A percentile compares a stretch with the other conserved stretches of the same genome.
These are phyloP conservation scores for Xanthoceras sorbifolium DNA, from an alignment of 345 rosid genomes.

Conservation along the genomic window DNA sequence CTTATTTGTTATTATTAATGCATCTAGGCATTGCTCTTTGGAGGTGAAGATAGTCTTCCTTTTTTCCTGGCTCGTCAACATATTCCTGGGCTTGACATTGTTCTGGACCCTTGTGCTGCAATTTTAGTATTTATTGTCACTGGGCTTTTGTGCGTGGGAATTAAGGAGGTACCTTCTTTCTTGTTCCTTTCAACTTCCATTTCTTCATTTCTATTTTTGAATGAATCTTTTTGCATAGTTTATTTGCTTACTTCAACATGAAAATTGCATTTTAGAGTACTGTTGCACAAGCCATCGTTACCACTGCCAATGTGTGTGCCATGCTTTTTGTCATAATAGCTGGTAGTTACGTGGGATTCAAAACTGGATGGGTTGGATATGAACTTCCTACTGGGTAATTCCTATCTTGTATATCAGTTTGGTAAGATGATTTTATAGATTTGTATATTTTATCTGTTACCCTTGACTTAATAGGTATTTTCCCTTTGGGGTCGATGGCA, in stretches of 20 bases:
- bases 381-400: constrained; percentile 89
- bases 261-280: constrained; percentile 68
- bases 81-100: constrained; percentile 79
- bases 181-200: constrained; percentile 13
- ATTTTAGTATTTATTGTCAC: constrained; percentile 73
- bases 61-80: constrained; percentile 71
- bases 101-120: constrained; percentile 94
- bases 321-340: constrained; percentile 83
- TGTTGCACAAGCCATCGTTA: constrained; percentile 77
- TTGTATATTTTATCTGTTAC: constrained; percentile 7
- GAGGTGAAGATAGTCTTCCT: constrained; percentile 81
- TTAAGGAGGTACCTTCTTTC: constrained; percentile 74
- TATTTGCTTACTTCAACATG: neutral
- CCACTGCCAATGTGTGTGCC: constrained; percentile 75
- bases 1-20: constrained; percentile 12
- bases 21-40: constrained; percentile 81
- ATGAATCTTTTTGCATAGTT: neutral
- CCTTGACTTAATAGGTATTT: constrained; percentile 53
- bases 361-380: constrained; percentile 92
- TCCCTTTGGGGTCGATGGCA: constrained; percentile 91
- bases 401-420: neutral
- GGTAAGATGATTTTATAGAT: constrained; percentile 8
- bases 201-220: neutral
- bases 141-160: constrained; percentile 91
- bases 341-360: constrained; percentile 86